Base-by-base conservation (phyloP, 495 filamentous ascomycete genomes). In the Cercophora scortea region DNA sequence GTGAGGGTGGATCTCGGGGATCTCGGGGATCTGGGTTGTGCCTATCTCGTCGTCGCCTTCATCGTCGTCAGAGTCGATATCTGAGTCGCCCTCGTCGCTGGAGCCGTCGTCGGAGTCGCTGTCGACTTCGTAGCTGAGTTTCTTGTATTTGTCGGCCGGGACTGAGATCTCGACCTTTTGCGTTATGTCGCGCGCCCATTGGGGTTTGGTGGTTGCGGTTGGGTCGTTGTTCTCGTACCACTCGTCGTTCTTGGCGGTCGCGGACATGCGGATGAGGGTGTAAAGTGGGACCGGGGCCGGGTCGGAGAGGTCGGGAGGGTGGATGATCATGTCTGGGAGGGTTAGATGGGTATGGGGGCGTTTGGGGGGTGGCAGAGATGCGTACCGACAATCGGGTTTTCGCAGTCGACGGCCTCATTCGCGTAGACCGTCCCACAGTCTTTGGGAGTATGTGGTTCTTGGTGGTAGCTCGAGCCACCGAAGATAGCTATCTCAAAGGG, bases 301-400 rank as follows among this genome's bases (percentile, higher is more conserved):
- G 7, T 67, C 59, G 15, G 56, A 49, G 0, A 60, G 56, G 33
- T 70, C 59, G 11, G 71, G 67, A 0, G 67, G 68, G 40, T 75
- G 73, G 16, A 78, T 61, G 9, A 76, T 51, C 6, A 77, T 61
- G 19, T 73, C 74, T 77, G 10, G 8, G 19, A 6, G 25, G 3
- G 6, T 42, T 33, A 47, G 33, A 16, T 3, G 9, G 11, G 8
- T 32, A 0, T 4, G 10, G 5, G 15, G 15, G 4, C 6, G 47
- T 2, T 19, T 17, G n/a, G 46, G n/a, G n/a, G 6, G 9, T 1
- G 18, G 8, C 16, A 42, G 32, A 9, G 15, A 0, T 2, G 45
- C 64, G 17, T 63, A 74, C 73, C 73, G 6, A 64, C 60, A 3
- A 78, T 78, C 13, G 73, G 72, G 39, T 78, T 76, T 18, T 56